These are phyloP conservation scores for Hortaea werneckii DNA, from an alignment of 2,329 filamentous ascomycete genomes.

Conservation along the genomic window DNA sequence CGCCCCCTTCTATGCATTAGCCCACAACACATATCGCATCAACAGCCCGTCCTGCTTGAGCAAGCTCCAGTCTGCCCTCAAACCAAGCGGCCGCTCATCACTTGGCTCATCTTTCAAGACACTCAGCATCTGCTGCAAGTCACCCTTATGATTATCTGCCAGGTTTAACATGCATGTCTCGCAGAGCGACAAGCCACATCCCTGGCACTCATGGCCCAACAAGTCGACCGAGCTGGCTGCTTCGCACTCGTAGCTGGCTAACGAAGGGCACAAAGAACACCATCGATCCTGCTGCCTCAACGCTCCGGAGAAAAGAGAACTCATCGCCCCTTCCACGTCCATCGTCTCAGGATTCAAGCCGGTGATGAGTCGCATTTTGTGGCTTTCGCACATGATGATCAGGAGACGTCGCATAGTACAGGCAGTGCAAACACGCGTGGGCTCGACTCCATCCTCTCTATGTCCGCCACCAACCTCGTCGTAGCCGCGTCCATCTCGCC, in stretches of 20 bases:
- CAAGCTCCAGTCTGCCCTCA: slow-evolving; percentile 27
- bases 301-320: slow-evolving; percentile 8
- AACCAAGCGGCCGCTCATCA: slow-evolving; percentile 11
- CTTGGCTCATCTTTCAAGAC: slow-evolving; percentile 7
- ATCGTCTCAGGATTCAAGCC: slow-evolving; percentile 7
- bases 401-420: slow-evolving; percentile 28
- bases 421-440: slow-evolving; percentile 28
- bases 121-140: slow-evolving; percentile 16
- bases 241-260: slow-evolving; percentile 29
- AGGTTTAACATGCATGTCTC: slow-evolving; percentile 17
- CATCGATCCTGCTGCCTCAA: slow-evolving; percentile 17
- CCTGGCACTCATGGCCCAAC: neutral
- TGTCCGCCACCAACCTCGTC: slow-evolving; percentile 28
- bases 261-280: slow-evolving; percentile 33
- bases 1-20: neutral
- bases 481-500: slow-evolving; percentile 19
- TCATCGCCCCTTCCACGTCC: slow-evolving; percentile 20
- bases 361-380: slow-evolving; percentile 22
- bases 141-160: slow-evolving; percentile 9
- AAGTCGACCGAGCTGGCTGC: slow-evolving; percentile 3
- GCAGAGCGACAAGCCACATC: slow-evolving; percentile 27
- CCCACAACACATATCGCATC: slow-evolving; percentile 10
- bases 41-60: slow-evolving; percentile 24
- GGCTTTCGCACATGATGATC: slow-evolving; percentile 27
- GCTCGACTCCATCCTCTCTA: slow-evolving; percentile 14